A percentile compares a stretch with the other conserved stretches of the same genome.
These are phyloP conservation scores for Hygrophoropsis aurantiaca DNA, from an alignment of 768 basidiomycete species.

Conservation along the genomic window DNA sequence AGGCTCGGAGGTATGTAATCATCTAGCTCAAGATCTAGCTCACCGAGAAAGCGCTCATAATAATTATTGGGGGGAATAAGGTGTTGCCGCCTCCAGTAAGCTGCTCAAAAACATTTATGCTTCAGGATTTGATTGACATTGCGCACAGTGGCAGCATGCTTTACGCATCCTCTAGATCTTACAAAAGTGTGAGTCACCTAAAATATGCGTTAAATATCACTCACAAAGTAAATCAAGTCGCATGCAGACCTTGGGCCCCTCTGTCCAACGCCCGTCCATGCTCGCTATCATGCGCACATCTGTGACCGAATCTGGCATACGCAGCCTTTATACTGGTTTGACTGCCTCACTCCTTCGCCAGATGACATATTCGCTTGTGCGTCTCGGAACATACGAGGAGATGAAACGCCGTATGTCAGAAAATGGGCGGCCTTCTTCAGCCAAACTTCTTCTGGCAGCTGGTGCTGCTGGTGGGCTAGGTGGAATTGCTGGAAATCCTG, in stretches of 20 bases:
- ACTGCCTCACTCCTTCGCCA: slow-evolving; percentile 83
- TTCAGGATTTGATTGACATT: slow-evolving; percentile 5
- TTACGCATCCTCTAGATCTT: slow-evolving; percentile 81
- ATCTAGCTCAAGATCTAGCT: neutral
- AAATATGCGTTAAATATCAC: slow-evolving; percentile 1
- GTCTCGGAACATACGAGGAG: slow-evolving; percentile 80
- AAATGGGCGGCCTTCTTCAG: slow-evolving; percentile 50
- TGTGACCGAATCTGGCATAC: slow-evolving; percentile 64
- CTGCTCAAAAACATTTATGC: slow-evolving; percentile 6
- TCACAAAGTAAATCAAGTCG: slow-evolving; percentile 43
- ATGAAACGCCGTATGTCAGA: slow-evolving; percentile 59
- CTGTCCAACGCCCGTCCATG: slow-evolving; percentile 61
- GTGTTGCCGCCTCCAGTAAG: slow-evolving; percentile 64
- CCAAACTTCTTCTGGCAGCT: slow-evolving; percentile 61
- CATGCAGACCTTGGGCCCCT: slow-evolving; percentile 70
- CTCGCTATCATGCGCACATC: slow-evolving; percentile 63
- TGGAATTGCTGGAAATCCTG: slow-evolving; percentile 84
- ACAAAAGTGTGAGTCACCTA: slow-evolving; percentile 70
- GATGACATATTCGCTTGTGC: slow-evolving; percentile 89
- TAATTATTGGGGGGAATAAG: slow-evolving; percentile 27
- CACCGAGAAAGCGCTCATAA: slow-evolving; percentile 10
- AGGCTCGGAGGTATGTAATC: slow-evolving; percentile 61
- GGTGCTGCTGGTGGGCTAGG: slow-evolving; percentile 77
- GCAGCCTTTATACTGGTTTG: slow-evolving; percentile 78
- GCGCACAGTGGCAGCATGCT: slow-evolving; percentile 69